These are phyloP conservation scores for Wickerhamomyces sydowiorum DNA, from an alignment of 805 yeast species.

Conservation along the genomic window DNA sequence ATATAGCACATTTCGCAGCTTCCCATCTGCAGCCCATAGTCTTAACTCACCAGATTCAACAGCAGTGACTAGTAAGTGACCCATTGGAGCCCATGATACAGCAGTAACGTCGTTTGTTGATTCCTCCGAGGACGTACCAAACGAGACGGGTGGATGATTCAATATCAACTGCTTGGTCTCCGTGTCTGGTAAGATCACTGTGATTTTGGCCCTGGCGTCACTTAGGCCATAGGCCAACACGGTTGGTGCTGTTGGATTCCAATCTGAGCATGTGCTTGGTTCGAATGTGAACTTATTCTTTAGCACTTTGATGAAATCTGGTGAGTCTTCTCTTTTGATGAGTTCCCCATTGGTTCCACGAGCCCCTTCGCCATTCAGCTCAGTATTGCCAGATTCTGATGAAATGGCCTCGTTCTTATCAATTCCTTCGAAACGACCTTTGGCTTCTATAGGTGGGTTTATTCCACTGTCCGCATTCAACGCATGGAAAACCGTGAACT, in stretches of 20 bases:
- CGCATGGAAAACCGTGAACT: conserved; percentile 51
- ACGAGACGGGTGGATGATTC: conserved; percentile 28
- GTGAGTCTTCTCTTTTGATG: conserved; percentile 9
- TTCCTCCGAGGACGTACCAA: conserved; percentile 6
- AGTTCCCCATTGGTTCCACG: not conserved
- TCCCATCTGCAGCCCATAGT: conserved; percentile 74
- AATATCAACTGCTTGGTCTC: conserved; percentile 12
- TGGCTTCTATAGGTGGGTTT: conserved; percentile 23
- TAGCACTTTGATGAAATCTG: conserved; percentile 30
- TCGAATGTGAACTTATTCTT: conserved; percentile 33
- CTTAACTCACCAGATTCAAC: conserved; percentile 68
- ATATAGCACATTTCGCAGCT: conserved; percentile 48
- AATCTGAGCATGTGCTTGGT: conserved; percentile 40
- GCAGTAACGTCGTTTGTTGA: conserved; percentile 23
- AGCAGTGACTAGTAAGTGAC: conserved; percentile 57
- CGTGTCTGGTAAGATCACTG: conserved; percentile 26
- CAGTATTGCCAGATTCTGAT: conserved; percentile 11
- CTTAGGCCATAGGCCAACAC: conserved; percentile 52
- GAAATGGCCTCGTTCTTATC: conserved; percentile 17
- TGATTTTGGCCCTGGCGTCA: conserved; percentile 41
- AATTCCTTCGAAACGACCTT: conserved; percentile 24
- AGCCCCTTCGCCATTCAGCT: conserved; percentile 2
- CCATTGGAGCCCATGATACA: conserved; percentile 62
- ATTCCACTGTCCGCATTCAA: conserved; percentile 35
- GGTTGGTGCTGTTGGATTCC: conserved; percentile 47